These are phyloP conservation scores for Saprolegnia diclina DNA, from an alignment of 352 stramenopile species.

Conservation along the genomic window DNA sequence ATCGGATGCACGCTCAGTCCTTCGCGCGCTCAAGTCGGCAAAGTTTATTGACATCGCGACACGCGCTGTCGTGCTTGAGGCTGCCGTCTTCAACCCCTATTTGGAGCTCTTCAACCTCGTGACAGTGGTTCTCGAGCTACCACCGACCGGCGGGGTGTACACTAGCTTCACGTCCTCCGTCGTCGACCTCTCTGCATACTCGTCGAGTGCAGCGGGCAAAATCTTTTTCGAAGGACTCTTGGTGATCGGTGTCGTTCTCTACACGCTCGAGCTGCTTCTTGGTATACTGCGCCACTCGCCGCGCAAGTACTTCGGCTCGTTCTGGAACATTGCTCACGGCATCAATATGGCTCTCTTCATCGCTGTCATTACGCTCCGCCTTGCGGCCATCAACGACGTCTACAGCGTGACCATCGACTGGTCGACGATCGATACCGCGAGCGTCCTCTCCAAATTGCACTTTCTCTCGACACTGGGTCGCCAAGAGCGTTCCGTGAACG, in stretches of 20 bases:
- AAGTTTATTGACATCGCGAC: slow-evolving; percentile 58
- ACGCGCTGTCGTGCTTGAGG: slow-evolving; percentile 52
- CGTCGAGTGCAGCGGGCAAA: slow-evolving; percentile 30
- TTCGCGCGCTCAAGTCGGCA: slow-evolving; percentile 37
- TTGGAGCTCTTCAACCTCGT: slow-evolving; percentile 60
- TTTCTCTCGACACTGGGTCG: slow-evolving; percentile 36
- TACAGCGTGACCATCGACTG: slow-evolving; percentile 49
- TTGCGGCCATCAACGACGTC: slow-evolving; percentile 47
- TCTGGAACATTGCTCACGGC: slow-evolving; percentile 15
- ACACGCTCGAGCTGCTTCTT: slow-evolving; percentile 29
- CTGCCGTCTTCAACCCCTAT: slow-evolving; percentile 62
- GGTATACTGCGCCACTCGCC: slow-evolving; percentile 34
- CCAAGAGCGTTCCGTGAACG: slow-evolving; percentile 40
- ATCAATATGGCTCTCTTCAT: slow-evolving; percentile 45
- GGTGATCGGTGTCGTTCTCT: slow-evolving; percentile 36
- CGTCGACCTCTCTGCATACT: slow-evolving; percentile 52
- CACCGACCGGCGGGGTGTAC: slow-evolving; percentile 47
- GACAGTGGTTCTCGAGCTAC: slow-evolving; percentile 56
- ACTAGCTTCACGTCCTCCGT: slow-evolving; percentile 42
- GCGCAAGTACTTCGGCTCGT: slow-evolving; percentile 36
- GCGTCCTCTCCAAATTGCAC: slow-evolving; percentile 40
- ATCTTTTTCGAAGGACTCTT: slow-evolving; percentile 51
- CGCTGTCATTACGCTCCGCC: slow-evolving; percentile 42
- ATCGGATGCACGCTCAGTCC: slow-evolving; percentile 28
- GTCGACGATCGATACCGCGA: slow-evolving; percentile 23